These are phyloP conservation scores for Ceratocystis eucalypticola DNA, from an alignment of 2,329 filamentous ascomycete species.

Conservation along the genomic window DNA sequence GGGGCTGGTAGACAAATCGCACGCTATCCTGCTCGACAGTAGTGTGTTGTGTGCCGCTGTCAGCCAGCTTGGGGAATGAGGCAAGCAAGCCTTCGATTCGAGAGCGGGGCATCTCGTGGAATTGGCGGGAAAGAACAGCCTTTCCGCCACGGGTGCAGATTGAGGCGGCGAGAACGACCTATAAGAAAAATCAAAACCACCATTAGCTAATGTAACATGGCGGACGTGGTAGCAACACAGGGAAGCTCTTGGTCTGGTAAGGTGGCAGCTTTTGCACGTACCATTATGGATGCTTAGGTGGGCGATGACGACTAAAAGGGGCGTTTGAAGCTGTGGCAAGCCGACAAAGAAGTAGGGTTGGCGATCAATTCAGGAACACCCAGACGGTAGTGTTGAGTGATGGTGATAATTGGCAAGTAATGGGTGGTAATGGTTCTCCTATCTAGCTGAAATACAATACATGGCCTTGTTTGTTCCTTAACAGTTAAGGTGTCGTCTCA, in stretches of 20 bases:
- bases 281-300: constrained; percentile 8
- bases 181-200: constrained; percentile 3
- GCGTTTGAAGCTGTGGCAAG: not conserved
- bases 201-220: not conserved
- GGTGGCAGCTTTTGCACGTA: constrained; percentile 2
- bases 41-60: constrained; percentile 91
- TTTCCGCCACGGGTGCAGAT: constrained; percentile 98
- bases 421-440: constrained; percentile 8
- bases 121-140: constrained; percentile 93
- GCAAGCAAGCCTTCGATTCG: constrained; percentile 92
- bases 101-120: constrained; percentile 93
- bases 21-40: constrained; percentile 99
- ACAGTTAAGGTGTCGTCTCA: constrained; percentile 19
- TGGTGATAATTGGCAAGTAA: not conserved
- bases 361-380: not conserved
- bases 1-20: constrained; percentile 95
- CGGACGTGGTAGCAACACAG: not conserved
- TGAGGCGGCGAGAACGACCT: constrained; percentile 97
- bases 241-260: not conserved
- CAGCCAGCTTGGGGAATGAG: constrained; percentile 93
- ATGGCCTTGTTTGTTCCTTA: constrained; percentile 17
- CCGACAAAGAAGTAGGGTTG: not conserved
- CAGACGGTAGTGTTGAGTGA: not conserved
- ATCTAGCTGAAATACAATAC: constrained; percentile 15
- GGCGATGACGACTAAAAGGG: not conserved